Base-by-base conservation (phyloP, 495 filamentous ascomycete species). In the Cryomyces antarcticus region DNA sequence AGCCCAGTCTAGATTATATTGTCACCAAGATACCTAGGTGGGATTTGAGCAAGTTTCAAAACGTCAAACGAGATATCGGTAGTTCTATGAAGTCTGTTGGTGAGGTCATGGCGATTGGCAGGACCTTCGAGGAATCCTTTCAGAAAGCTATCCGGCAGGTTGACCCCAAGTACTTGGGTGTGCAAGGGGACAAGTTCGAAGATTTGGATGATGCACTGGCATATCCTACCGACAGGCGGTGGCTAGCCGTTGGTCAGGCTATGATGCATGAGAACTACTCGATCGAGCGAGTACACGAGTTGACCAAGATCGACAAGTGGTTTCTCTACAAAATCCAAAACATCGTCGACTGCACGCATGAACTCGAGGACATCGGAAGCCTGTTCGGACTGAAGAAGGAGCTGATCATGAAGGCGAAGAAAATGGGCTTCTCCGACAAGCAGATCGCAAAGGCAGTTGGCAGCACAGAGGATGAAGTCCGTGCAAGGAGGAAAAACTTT, bases 41-140 rank as follows among this genome's bases (percentile, higher is more conserved):
- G 88, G 88, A 95, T 67, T 58, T 97, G 58, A 73, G 80, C 65
- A 97, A 97, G 67, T 97, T 97, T 67, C 88, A 95, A 66, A 85
- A 97, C 56, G 88, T 97, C 47, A 88, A 93, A 67, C 78, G 88
- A 41, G 84, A 93, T 59, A 97, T 97, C 59, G 88, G 88, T 43
- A 88, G 81, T 56, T 79, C 88, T 31, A 97, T 97, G 63, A 95
- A 95, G 67, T 94, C 88, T 30, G 88, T 97, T 38, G 88, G 88
- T 46, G 88, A 97, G 62, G 88, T 97, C 40, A 97, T 97, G 88
- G 89, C 88, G 41, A 97, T 97, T 61, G 88, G 88, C 47, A 75
- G 88, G 57, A 95, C 89, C 34, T 97, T 93, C 51, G 89, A 97
- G 62, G 88, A 97, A 64, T 93, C 84, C n/a, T 88, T 97, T 60